These are phyloP conservation scores for Collybia nuda DNA, from an alignment of 768 basidiomycete genomes.

Conservation along the genomic window DNA sequence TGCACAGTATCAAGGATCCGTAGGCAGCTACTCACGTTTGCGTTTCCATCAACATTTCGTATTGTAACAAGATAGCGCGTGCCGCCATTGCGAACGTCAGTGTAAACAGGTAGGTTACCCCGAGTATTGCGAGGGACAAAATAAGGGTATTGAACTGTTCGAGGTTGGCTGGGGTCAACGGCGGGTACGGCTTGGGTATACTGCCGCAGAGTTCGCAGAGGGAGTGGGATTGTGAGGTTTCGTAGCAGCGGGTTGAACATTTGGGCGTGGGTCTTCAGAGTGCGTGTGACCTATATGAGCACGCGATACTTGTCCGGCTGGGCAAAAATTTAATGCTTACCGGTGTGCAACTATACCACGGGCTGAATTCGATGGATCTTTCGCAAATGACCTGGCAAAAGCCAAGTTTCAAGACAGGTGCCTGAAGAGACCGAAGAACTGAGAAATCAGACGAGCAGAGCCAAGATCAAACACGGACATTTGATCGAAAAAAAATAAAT, in stretches of 20 bases:
- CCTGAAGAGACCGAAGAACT: neutral
- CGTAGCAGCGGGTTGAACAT: neutral
- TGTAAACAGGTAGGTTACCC: conserved; percentile 74
- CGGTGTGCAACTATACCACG: neutral
- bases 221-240: neutral
- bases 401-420: conserved; percentile 1
- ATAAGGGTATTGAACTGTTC: conserved; percentile 37
- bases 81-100: conserved; percentile 68
- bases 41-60: conserved; percentile 67
- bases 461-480: conserved; percentile 3
- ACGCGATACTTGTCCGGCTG: too few relatives aligned
- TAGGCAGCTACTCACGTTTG: conserved; percentile 42
- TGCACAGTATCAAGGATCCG: neutral
- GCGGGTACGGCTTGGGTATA: conserved; percentile 5
- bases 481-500: conserved; percentile 11
- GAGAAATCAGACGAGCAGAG: conserved; percentile 4
- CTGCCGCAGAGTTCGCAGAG: neutral
- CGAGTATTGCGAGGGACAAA: conserved; percentile 65
- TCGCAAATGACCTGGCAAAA: neutral
- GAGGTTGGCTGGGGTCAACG: conserved; percentile 12
- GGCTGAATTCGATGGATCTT: neutral
- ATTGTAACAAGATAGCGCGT: conserved; percentile 58
- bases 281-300: too few relatives aligned
- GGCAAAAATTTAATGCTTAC: too few relatives aligned
- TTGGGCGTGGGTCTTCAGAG: neutral